Conservation (phyloP, 139 green algal genomes). For the Closterium sp. region DNA sequence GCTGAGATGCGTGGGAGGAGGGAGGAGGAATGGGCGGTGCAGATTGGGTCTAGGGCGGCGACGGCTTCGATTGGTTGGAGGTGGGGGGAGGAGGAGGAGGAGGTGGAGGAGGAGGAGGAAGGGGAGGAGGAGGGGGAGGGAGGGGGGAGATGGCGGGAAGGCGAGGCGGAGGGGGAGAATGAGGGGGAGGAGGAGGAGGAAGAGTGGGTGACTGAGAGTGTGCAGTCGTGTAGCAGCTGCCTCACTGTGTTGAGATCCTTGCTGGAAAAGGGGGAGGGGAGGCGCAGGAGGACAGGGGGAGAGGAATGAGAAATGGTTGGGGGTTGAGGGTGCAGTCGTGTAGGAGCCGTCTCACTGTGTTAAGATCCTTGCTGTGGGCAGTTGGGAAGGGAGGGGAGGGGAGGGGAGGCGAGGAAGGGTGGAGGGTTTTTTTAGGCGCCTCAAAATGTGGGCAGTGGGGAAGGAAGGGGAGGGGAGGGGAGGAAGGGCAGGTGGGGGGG, state of each 20-base stretch:
- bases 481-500: too few species aligned
- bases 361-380: constrained; percentile 40
- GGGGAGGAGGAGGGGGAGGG: neutral
- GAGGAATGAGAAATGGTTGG: neutral
- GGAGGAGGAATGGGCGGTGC: constrained; percentile 63
- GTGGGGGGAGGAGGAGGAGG: neutral
- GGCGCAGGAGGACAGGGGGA: neutral
- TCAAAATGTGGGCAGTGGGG: too few species aligned
- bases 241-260: constrained; percentile 47
- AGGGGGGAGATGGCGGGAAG: neutral
- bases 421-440: too few species aligned
- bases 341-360: constrained; percentile 38
- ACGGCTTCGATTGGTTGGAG: constrained; percentile 63
- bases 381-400: neutral
- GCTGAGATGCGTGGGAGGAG: constrained; percentile 64
- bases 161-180: neutral
- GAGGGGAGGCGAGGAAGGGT: too few species aligned
- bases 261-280: neutral
- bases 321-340: constrained; percentile 23
- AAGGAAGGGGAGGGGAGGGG: too few species aligned
- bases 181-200: neutral
- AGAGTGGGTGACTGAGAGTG: neutral
- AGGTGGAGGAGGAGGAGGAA: neutral
- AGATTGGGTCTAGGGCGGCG: constrained; percentile 77
- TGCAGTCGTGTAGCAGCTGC: constrained; percentile 41